Evolutionary conservation across 257 asterid species (phyloP), one percentile per base, ranked within the genome.

Genomic region (Nicotiana benthamiana): DNA sequence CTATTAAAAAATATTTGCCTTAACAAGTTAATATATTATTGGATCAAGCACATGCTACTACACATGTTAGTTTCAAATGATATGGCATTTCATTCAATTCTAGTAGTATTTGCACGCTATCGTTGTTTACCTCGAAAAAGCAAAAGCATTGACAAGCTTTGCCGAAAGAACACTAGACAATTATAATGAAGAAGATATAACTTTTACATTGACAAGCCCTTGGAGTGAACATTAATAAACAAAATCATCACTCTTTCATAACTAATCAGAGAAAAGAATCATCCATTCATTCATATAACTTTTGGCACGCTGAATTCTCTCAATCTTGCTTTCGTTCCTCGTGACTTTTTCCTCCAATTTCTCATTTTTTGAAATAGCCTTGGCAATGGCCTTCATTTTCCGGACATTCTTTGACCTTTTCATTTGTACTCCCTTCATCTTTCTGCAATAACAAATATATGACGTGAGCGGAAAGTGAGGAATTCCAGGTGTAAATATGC

Each of bases 311-410:
- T 89, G 87, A 61, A 87, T 82, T 85, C 97, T 91, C 66, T 62
- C 63, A 0, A 75, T 79, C 88, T 89, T 93, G 90, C 83, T 86
- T 81, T 90, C 97, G 18, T 36, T 85, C 88, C 83, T 92, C 7
- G 86, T 83, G 22, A 87, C 34, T 83, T 87, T 90, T 87, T 75
- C 92, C 74, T 32, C 87, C 0, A 83, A 75, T 46, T 87, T 87
- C 88, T 92, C 97, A 10, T 26, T 80, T 72, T 80, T 83, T 16
- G 94, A 84, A 79, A 89, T 80, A 76, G 94, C 97, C 88, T 88
- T 93, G 52, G 89, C 93, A 2, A 92, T 76, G 26, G 93, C 94
- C 86, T 89, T 90, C 91, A n/a, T 86, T 93, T 89, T 91, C 52
- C 92, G 86, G 32, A 83, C 84, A 63, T 90, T 91, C 87, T 89